phyloP scores from a whole-genome alignment of 805 yeast genomes.

The Blastobotrys peoriensis region DNA sequence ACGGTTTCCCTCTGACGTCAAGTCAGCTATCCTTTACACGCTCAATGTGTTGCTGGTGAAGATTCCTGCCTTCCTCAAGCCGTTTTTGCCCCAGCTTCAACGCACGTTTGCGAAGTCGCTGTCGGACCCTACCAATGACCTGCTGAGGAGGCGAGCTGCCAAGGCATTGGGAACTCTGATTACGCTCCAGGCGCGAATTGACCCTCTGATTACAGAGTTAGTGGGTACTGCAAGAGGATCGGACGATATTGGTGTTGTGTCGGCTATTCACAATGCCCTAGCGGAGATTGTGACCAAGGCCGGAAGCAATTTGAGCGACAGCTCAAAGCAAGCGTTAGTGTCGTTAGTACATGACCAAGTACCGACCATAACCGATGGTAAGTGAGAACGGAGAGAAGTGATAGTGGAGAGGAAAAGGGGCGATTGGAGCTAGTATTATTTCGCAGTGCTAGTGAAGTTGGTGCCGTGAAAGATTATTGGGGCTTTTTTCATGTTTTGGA shows the following conservation, averaged over 20 bases:
- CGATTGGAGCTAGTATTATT: too few relatives aligned
- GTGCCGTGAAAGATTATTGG: too few relatives aligned
- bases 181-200: constrained; percentile 87
- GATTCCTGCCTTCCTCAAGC: constrained; percentile 86
- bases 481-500: too few relatives aligned
- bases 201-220: constrained; percentile 81
- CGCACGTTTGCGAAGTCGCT: constrained; percentile 92
- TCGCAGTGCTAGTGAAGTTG: too few relatives aligned
- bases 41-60: constrained; percentile 69
- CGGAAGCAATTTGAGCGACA: constrained; percentile 70
- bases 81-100: constrained; percentile 95
- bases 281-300: constrained; percentile 75
- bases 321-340: constrained; percentile 62
- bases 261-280: constrained; percentile 76
- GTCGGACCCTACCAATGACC: constrained; percentile 67
- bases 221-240: constrained; percentile 63
- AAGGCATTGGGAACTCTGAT: constrained; percentile 83
- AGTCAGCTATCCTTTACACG: constrained; percentile 87
- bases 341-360: constrained; percentile 70
- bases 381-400: too few relatives aligned
- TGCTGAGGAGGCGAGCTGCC: constrained; percentile 78
- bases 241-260: constrained; percentile 58
- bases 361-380: constrained; percentile 6
- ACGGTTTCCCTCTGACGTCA: constrained; percentile 82
- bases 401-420: too few relatives aligned